These are phyloP conservation scores for Balansia obtecta DNA, from an alignment of 2,329 filamentous ascomycete genomes.

Conservation along the genomic window DNA sequence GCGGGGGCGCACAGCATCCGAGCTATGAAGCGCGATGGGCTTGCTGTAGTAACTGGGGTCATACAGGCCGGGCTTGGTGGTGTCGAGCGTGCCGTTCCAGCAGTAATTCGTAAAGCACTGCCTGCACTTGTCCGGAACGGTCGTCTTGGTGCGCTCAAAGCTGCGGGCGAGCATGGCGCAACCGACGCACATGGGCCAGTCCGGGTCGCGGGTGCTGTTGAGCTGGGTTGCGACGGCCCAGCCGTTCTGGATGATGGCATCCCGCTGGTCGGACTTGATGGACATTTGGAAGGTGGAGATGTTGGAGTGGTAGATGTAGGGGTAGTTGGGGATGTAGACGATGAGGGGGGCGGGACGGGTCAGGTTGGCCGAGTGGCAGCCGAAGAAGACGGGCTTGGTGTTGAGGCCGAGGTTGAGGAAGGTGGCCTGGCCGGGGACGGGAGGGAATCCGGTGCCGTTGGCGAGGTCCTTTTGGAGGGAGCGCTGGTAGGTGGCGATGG, in stretches of 20 bases:
- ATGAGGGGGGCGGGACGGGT: constrained; percentile 51
- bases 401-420: constrained; percentile 49
- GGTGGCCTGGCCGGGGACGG: constrained; percentile 40
- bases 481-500: constrained; percentile 45
- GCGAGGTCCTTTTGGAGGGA: constrained; percentile 33
- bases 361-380: constrained; percentile 45
- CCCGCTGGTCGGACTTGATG: constrained; percentile 54
- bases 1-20: constrained; percentile 3
- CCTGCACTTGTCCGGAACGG: constrained; percentile 58
- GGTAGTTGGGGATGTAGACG: constrained; percentile 71
- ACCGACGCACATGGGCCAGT: constrained; percentile 76
- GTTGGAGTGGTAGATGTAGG: constrained; percentile 68
- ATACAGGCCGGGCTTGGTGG: constrained; percentile 21
- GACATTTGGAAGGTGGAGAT: constrained; percentile 60
- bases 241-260: constrained; percentile 76
- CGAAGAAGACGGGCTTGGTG: constrained; percentile 49
- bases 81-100: constrained; percentile 67
- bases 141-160: constrained; percentile 55
- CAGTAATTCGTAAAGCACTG: constrained; percentile 75
- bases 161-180: constrained; percentile 77
- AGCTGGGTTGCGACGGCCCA: constrained; percentile 73
- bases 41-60: constrained; percentile 16
- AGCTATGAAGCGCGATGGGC: constrained; percentile 14
- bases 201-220: constrained; percentile 59
- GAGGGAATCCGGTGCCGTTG: constrained; percentile 44